phyloP scores from a whole-genome alignment of 2,329 filamentous ascomycete genomes.

The Penicillium oxalicum region DNA sequence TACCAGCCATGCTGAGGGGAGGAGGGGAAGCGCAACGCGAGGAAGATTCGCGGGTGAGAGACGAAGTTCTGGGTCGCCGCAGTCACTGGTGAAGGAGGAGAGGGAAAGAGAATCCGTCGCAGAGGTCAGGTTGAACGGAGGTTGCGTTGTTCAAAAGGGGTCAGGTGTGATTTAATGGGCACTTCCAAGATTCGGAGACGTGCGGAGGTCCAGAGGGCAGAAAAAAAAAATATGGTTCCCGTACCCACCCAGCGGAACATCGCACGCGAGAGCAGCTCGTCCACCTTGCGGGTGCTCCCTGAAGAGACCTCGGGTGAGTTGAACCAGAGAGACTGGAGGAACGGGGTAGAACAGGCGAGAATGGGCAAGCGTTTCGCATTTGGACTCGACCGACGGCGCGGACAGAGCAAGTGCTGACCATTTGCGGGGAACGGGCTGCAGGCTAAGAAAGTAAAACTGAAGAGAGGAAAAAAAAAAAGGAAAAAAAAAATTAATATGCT shows the following conservation, averaged over 20 bases:
- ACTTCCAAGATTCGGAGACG: slow-evolving; percentile 9
- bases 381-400: neutral
- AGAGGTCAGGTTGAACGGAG: neutral
- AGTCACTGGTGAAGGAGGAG: neutral
- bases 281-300: neutral
- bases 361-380: neutral
- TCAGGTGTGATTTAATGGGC: no score
- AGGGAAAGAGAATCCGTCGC: neutral
- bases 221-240: slow-evolving; percentile 10
- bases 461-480: no score
- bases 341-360: slow-evolving; percentile 1
- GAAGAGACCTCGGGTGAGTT: neutral
- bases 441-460: no score
- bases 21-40: neutral
- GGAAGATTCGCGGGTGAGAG: slow-evolving; percentile 2
- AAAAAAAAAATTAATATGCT: no score
- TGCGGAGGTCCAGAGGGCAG: slow-evolving; percentile 9
- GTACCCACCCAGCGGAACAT: slow-evolving; percentile 20
- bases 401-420: neutral
- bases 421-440: no score
- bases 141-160: no score
- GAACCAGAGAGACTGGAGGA: neutral
- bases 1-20: slow-evolving; percentile 21
- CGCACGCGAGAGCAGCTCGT: slow-evolving; percentile 12
- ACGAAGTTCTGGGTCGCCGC: neutral